Evolutionary conservation across 2,329 filamentous ascomycete species (phyloP).

Genomic region (Penicillium sp.): DNA sequence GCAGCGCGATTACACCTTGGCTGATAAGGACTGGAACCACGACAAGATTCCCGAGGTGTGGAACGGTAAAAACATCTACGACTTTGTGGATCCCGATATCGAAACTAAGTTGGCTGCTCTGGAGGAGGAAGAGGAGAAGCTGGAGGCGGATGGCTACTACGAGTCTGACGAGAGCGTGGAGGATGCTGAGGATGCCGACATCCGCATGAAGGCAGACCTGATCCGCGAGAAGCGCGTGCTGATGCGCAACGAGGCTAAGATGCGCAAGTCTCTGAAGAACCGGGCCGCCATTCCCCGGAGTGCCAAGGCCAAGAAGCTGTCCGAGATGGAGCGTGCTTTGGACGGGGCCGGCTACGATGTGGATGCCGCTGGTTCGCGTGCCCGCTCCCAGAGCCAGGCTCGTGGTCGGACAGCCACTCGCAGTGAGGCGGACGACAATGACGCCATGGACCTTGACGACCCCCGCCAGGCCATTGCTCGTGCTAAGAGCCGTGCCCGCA

Average conservation of each 20-base stretch:
- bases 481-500: conserved; percentile 68
- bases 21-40: conserved; percentile 89
- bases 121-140: conserved; percentile 91
- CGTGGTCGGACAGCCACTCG: conserved; percentile 70
- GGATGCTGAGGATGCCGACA: conserved; percentile 83
- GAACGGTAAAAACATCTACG: conserved; percentile 95
- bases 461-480: conserved; percentile 55
- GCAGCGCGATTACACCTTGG: conserved; percentile 81
- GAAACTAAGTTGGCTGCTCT: conserved; percentile 86
- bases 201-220: conserved; percentile 85
- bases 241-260: conserved; percentile 89
- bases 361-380: conserved; percentile 68
- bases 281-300: conserved; percentile 86
- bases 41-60: conserved; percentile 93
- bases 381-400: conserved; percentile 56
- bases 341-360: conserved; percentile 84
- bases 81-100: conserved; percentile 96
- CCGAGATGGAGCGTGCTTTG: conserved; percentile 81
- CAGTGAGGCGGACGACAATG: conserved; percentile 62
- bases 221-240: conserved; percentile 93
- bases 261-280: conserved; percentile 98
- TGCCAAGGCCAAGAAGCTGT: conserved; percentile 73
- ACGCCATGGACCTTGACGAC: conserved; percentile 63
- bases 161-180: conserved; percentile 79
- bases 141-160: conserved; percentile 91